Conservation (phyloP, 208 protist species). For the Trypanosoma platydactyli region DNA sequence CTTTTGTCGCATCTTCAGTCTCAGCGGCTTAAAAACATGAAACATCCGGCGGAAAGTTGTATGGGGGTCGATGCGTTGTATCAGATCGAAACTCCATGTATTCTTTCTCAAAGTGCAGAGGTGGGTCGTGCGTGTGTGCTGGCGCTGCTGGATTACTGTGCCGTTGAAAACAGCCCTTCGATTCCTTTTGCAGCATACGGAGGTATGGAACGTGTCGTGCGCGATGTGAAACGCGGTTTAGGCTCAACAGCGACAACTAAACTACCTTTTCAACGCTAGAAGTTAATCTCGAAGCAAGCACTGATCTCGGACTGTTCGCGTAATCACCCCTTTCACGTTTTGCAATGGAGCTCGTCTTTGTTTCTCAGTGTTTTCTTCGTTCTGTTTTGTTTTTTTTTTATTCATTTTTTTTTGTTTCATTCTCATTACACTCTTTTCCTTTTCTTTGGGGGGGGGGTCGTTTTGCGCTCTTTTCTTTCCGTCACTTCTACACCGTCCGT, state of each 20-base stretch:
- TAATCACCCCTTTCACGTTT: too few relatives aligned
- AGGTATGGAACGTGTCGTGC: slow-evolving; percentile 61
- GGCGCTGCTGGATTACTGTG: slow-evolving; percentile 82
- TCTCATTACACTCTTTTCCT: neutral
- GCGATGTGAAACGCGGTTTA: slow-evolving; percentile 62
- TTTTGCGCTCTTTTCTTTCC: neutral
- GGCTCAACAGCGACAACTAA: slow-evolving; percentile 22
- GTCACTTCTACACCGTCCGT: neutral
- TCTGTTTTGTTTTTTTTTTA: slow-evolving; percentile 5
- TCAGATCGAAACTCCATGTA: slow-evolving; percentile 43
- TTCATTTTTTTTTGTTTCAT: slow-evolving; percentile 15
- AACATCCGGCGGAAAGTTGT: neutral
- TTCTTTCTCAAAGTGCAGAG: slow-evolving; percentile 69
- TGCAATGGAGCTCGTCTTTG: neutral
- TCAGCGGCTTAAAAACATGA: neutral
- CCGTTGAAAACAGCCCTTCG: slow-evolving; percentile 35
- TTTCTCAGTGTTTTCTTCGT: neutral
- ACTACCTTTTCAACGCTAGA: slow-evolving; percentile 7
- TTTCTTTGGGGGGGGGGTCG: too few relatives aligned
- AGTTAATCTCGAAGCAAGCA: slow-evolving; percentile 55
- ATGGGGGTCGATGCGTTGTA: slow-evolving; percentile 2
- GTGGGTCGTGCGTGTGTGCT: slow-evolving; percentile 69
- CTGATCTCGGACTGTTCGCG: neutral
- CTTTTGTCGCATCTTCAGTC: too few relatives aligned
- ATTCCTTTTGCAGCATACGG: slow-evolving; percentile 49